Evolutionary conservation across 2,329 filamentous ascomycete genomes (phyloP).

Genomic region (Aspergillus hortae): DNA sequence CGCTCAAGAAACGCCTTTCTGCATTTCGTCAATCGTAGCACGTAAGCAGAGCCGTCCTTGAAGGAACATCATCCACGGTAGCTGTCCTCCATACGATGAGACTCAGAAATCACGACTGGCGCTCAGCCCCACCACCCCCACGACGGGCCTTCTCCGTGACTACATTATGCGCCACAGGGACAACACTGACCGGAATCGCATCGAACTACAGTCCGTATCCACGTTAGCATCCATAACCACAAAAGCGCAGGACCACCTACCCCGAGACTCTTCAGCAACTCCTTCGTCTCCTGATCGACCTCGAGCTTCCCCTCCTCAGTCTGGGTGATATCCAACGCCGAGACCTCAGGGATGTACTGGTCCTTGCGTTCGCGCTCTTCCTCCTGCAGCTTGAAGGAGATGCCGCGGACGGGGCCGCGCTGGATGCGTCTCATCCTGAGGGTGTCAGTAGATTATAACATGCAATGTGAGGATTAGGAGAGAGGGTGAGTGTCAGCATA

Average conservation of each 20-base stretch:
- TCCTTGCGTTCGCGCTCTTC: slow-evolving; percentile 99
- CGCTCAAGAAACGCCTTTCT: too few species aligned
- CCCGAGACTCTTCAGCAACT: slow-evolving; percentile 96
- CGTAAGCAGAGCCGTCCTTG: neutral
- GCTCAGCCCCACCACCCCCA: neutral
- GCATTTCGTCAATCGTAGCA: neutral
- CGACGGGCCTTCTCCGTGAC: slow-evolving; percentile 74
- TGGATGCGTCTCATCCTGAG: slow-evolving; percentile 95
- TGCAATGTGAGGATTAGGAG: too few species aligned
- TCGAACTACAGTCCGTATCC: slow-evolving; percentile 67
- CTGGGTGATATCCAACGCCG: slow-evolving; percentile 96
- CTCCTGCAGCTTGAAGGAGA: slow-evolving; percentile 99
- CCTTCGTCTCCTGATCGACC: slow-evolving; percentile 96
- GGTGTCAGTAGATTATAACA: neutral
- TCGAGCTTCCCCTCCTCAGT: slow-evolving; percentile 81
- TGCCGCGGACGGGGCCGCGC: slow-evolving; percentile 97
- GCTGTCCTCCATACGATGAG: neutral
- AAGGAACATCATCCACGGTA: too few species aligned
- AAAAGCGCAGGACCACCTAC: slow-evolving; percentile 61
- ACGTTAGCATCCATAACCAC: slow-evolving; percentile 26
- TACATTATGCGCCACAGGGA: slow-evolving; percentile 86
- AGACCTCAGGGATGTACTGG: slow-evolving; percentile 99
- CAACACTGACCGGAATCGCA: slow-evolving; percentile 93
- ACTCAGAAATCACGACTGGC: neutral
- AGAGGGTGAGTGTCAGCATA: neutral